phyloP scores from a whole-genome alignment of 176 grass and related monocot species.

The Echinochloa phyllopogon region DNA sequence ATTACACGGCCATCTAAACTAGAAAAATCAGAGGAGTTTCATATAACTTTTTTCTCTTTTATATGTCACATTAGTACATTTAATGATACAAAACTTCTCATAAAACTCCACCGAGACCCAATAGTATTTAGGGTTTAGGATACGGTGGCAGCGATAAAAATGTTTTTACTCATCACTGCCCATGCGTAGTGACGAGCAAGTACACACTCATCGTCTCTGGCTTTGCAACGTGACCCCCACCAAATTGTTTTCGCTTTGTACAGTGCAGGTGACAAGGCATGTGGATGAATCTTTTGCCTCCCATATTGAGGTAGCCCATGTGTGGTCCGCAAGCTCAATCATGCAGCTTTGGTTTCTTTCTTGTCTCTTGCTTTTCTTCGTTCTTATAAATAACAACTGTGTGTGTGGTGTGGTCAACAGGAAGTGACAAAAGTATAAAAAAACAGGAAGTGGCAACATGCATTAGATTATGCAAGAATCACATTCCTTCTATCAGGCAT shows the following conservation, averaged over 20 bases:
- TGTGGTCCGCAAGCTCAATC: conserved; percentile 36
- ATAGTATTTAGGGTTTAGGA: too few species aligned
- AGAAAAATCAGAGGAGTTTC: too few species aligned
- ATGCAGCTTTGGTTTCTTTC: conserved; percentile 1
- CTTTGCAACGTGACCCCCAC: conserved; percentile 32
- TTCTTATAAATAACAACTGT: neutral
- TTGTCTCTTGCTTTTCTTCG: neutral
- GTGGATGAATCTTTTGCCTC: conserved; percentile 44
- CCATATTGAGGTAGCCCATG: conserved; percentile 44
- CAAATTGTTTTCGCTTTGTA: neutral
- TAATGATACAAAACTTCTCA: too few species aligned
- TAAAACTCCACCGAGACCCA: too few species aligned
- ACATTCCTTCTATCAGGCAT: neutral
- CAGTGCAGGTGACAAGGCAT: neutral
- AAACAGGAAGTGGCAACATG: neutral
- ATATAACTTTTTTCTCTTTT: too few species aligned
- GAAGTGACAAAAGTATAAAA: too few species aligned
- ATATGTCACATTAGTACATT: too few species aligned
- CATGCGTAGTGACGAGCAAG: conserved; percentile 7
- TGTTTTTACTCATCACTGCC: neutral
- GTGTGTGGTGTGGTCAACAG: neutral
- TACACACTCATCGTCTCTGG: neutral
- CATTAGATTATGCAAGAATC: conserved; percentile 18
- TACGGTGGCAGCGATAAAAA: neutral
- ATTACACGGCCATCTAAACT: too few species aligned